These are phyloP conservation scores for Trebouxia sp. DNA, from an alignment of 139 green algal genomes.

Conservation along the genomic window DNA sequence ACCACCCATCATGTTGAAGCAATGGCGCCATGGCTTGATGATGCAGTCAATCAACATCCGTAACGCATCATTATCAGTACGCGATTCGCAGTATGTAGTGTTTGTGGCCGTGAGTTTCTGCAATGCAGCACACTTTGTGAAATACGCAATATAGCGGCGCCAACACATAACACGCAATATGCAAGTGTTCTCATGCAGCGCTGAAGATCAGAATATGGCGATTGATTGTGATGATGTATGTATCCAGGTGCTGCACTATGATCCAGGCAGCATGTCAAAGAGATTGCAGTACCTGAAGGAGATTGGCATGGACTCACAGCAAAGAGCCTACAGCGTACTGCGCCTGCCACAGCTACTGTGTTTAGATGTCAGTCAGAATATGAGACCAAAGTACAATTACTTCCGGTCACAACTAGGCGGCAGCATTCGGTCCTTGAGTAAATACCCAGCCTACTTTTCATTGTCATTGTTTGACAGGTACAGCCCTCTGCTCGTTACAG, in stretches of 20 bases:
- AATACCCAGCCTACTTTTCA: constrained; percentile 74
- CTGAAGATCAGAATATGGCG: no score
- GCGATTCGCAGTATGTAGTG: no score
- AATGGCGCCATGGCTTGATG: no score
- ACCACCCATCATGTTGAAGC: no score
- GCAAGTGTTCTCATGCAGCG: no score
- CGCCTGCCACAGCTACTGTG: constrained; percentile 67
- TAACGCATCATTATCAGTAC: no score
- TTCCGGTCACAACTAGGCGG: constrained; percentile 60
- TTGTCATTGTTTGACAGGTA: constrained; percentile 63
- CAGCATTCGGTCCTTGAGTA: constrained; percentile 46
- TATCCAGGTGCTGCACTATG: constrained; percentile 74
- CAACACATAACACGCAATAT: no score
- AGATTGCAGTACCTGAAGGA: constrained; percentile 67
- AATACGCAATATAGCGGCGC: no score
- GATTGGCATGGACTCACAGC: constrained; percentile 56
- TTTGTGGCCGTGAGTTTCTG: no score
- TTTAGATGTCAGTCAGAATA: constrained; percentile 54
- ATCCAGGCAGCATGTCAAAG: constrained; percentile 41
- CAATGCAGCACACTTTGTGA: no score
- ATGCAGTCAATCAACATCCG: no score
- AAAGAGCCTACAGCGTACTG: constrained; percentile 48
- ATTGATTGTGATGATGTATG: not conserved
- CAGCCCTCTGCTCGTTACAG: no score
- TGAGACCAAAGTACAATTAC: constrained; percentile 77